These are phyloP conservation scores for Jackrogersella minutella DNA, from an alignment of 495 filamentous ascomycete genomes.

Conservation along the genomic window DNA sequence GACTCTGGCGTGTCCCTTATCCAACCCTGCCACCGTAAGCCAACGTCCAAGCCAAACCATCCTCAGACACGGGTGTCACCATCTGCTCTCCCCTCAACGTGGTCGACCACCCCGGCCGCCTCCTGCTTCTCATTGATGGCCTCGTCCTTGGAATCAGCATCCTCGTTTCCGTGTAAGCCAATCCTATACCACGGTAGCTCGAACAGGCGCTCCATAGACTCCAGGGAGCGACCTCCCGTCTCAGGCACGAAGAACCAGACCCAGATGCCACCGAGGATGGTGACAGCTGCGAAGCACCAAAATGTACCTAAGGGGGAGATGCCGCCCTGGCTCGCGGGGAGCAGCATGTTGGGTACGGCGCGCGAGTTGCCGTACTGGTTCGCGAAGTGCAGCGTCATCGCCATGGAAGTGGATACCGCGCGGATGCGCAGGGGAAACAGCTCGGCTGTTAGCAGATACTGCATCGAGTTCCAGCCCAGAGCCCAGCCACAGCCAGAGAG, in stretches of 20 bases:
- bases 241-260: constrained; percentile 73
- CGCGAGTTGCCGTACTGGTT: constrained; percentile 77
- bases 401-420: constrained; percentile 58
- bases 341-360: constrained; percentile 65
- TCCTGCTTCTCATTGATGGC: constrained; percentile 40
- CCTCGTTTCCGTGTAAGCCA: constrained; percentile 64
- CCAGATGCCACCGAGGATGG: constrained; percentile 62
- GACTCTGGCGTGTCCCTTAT: too few species aligned
- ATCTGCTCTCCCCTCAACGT: constrained; percentile 23
- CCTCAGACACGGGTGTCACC: constrained; percentile 10
- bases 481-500: constrained; percentile 74
- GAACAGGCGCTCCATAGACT: constrained; percentile 75
- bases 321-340: constrained; percentile 53
- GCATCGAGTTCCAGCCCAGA: constrained; percentile 77
- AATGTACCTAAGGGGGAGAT: constrained; percentile 64
- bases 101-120: constrained; percentile 15
- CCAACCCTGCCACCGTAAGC: too few species aligned
- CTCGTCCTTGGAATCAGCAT: constrained; percentile 60
- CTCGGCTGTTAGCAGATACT: constrained; percentile 78
- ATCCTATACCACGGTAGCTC: constrained; percentile 72
- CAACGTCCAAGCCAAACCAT: background rate
- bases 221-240: constrained; percentile 68
- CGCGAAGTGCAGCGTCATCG: constrained; percentile 70
- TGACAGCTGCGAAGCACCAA: constrained; percentile 72
- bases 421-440: constrained; percentile 72